Conservation (phyloP, 2,329 filamentous ascomycete genomes). For the Fusarium kyushuense region DNA sequence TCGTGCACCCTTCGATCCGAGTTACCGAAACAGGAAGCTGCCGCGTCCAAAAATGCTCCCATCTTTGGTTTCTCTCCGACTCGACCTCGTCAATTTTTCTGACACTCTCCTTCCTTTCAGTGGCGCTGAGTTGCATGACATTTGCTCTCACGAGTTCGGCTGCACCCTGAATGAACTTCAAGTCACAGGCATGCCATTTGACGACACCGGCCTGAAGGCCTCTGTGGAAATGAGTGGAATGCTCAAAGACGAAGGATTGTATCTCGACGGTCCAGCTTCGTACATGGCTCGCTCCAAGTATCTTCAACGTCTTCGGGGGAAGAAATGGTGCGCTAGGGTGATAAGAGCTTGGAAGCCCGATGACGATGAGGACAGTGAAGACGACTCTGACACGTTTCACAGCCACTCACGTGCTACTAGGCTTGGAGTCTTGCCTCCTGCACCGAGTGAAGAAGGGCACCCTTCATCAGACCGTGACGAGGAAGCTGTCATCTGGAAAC, state of each 20-base stretch:
- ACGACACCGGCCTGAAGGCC: conserved; percentile 62
- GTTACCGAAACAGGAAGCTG: conserved; percentile 51
- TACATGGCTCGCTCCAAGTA: conserved; percentile 57
- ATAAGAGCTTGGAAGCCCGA: conserved; percentile 58
- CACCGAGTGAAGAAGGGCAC: conserved; percentile 58
- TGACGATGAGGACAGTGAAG: conserved; percentile 43
- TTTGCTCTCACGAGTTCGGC: conserved; percentile 66
- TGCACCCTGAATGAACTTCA: conserved; percentile 66
- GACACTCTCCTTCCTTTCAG: conserved; percentile 60
- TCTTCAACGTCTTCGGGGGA: conserved; percentile 57
- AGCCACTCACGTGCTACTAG: conserved; percentile 48
- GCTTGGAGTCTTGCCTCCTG: conserved; percentile 55
- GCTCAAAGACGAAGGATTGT: conserved; percentile 65
- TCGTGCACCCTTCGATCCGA: conserved; percentile 63
- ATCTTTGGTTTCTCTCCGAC: conserved; percentile 59
- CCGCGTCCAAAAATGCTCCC: conserved; percentile 61
- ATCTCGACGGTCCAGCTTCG: conserved; percentile 59
- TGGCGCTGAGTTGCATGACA: conserved; percentile 62
- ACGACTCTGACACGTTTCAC: conserved; percentile 46
- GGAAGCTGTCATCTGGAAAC: conserved; percentile 64
- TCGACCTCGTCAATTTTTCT: conserved; percentile 68
- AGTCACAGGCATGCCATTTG: conserved; percentile 64
- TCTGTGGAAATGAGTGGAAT: conserved; percentile 63
- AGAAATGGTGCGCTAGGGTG: conserved; percentile 58
- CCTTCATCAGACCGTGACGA: conserved; percentile 58